Percentiles rank a stretch among this genome's conserved stretches.
phyloP scores from a whole-genome alignment of 2,329 filamentous ascomycete genomes.

The Diplodia sapinea region DNA sequence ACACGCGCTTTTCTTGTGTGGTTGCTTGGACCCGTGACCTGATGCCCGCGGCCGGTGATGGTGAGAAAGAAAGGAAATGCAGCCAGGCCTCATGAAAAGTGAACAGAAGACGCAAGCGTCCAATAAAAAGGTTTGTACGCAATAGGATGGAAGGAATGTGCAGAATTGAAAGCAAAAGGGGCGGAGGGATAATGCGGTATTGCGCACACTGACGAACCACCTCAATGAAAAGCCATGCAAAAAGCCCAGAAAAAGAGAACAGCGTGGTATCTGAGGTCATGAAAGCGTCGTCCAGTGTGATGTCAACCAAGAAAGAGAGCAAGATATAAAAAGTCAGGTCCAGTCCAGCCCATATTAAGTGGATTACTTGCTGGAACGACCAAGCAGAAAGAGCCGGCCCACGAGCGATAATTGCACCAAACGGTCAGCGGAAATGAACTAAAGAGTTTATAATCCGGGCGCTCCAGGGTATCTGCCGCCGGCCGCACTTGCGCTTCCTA shows the following conservation, averaged over 20 bases:
- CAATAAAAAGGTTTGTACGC: constrained; percentile 18
- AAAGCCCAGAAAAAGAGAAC: constrained; percentile 14
- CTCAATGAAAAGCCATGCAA: constrained; percentile 4
- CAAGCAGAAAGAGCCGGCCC: neutral
- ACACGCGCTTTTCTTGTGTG: constrained; percentile 7
- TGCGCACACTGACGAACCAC: constrained; percentile 25
- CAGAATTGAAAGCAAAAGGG: constrained; percentile 2
- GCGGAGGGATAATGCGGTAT: constrained; percentile 6
- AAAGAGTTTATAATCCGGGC: neutral
- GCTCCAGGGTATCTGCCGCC: constrained; percentile 25
- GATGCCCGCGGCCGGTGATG: neutral
- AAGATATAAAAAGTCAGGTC: constrained; percentile 5
- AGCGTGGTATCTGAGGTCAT: constrained; percentile 24
- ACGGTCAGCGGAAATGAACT: neutral
- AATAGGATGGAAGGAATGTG: constrained; percentile 27
- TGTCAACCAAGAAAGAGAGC: constrained; percentile 19
- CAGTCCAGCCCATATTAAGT: constrained; percentile 23
- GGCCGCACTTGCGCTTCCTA: constrained; percentile 3
- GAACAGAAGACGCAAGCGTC: constrained; percentile 25
- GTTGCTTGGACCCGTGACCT: constrained; percentile 5
- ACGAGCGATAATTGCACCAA: constrained; percentile 9
- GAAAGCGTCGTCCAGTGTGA: constrained; percentile 19
- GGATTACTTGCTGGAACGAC: constrained; percentile 22
- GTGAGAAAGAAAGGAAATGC: constrained; percentile 7
- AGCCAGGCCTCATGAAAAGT: neutral